These are phyloP conservation scores for Neobulgaria alba DNA, from an alignment of 2,329 filamentous ascomycete species.

Conservation along the genomic window DNA sequence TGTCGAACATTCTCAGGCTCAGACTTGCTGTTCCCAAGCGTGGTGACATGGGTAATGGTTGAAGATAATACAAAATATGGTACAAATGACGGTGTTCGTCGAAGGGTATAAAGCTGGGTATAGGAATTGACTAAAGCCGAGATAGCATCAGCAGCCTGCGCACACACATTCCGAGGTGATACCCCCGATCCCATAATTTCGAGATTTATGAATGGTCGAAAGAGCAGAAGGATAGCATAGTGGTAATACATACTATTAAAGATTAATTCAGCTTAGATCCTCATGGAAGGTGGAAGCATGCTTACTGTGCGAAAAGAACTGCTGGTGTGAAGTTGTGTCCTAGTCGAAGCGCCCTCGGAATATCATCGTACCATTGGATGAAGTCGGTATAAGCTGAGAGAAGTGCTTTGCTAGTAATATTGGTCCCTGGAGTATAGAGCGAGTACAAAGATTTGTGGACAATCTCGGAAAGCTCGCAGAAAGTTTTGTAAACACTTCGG, in stretches of 20 bases:
- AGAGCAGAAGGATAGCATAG: constrained; percentile 62
- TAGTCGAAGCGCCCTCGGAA: constrained; percentile 55
- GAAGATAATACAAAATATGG: constrained; percentile 27
- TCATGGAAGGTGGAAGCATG: constrained; percentile 15
- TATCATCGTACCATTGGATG: constrained; percentile 60
- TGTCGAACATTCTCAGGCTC: constrained; percentile 37
- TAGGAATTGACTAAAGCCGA: constrained; percentile 27
- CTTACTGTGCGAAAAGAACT: constrained; percentile 67
- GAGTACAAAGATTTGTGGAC: constrained; percentile 53
- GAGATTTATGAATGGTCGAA: constrained; percentile 49
- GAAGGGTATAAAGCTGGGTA: constrained; percentile 25
- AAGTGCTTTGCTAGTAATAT: constrained; percentile 54
- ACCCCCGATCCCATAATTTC: constrained; percentile 20
- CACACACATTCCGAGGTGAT: constrained; percentile 24
- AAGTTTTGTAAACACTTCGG: constrained; percentile 57
- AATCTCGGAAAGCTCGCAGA: constrained; percentile 65
- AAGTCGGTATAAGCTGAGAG: constrained; percentile 60
- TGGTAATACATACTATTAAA: constrained; percentile 57
- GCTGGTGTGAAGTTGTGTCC: constrained; percentile 65
- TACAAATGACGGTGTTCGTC: constrained; percentile 27
- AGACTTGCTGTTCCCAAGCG: constrained; percentile 20
- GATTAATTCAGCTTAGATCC: constrained; percentile 1
- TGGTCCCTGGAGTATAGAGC: constrained; percentile 61
- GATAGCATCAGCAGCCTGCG: constrained; percentile 30
- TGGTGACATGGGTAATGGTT: constrained; percentile 22